phyloP scores from a whole-genome alignment of 805 yeast species.

The Candida ponderosae region DNA sequence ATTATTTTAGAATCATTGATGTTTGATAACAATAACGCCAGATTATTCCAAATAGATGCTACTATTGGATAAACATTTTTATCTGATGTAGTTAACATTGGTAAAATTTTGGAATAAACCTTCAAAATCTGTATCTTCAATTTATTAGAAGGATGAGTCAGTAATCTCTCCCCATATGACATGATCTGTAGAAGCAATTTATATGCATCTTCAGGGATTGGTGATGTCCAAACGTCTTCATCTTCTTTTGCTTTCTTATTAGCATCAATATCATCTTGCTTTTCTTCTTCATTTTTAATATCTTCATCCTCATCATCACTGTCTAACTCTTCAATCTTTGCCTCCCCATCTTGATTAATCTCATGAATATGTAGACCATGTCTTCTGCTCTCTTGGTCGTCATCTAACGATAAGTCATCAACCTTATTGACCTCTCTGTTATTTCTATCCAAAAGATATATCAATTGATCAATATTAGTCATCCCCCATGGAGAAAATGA shows the following conservation, averaged over 20 bases:
- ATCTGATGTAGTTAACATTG: slow-evolving; percentile 44
- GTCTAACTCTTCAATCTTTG: slow-evolving; percentile 11
- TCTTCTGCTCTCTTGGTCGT: too few relatives aligned
- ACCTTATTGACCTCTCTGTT: slow-evolving; percentile 22
- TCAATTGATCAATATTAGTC: slow-evolving; percentile 32
- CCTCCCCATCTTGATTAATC: slow-evolving; percentile 19
- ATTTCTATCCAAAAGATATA: slow-evolving; percentile 32
- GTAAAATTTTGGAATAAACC: slow-evolving; percentile 36
- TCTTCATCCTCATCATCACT: slow-evolving; percentile 11
- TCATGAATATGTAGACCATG: slow-evolving; percentile 22
- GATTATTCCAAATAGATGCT: slow-evolving; percentile 46
- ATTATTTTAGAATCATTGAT: slow-evolving; percentile 23
- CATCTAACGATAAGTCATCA: slow-evolving; percentile 11
- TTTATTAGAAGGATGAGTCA: slow-evolving; percentile 57
- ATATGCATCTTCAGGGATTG: slow-evolving; percentile 57
- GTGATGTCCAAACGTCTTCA: slow-evolving; percentile 55
- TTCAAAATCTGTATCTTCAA: slow-evolving; percentile 50
- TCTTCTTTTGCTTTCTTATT: slow-evolving; percentile 5
- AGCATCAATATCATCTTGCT: slow-evolving; percentile 14
- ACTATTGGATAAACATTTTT: slow-evolving; percentile 39
- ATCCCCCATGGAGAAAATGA: slow-evolving; percentile 57
- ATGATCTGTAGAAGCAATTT: slow-evolving; percentile 50
- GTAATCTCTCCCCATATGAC: slow-evolving; percentile 58
- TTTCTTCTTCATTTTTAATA: too few relatives aligned
- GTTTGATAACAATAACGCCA: background rate